Evolutionary conservation across 2,329 filamentous ascomycete species (phyloP).

Genomic region (Hirsutella thompsonii): DNA sequence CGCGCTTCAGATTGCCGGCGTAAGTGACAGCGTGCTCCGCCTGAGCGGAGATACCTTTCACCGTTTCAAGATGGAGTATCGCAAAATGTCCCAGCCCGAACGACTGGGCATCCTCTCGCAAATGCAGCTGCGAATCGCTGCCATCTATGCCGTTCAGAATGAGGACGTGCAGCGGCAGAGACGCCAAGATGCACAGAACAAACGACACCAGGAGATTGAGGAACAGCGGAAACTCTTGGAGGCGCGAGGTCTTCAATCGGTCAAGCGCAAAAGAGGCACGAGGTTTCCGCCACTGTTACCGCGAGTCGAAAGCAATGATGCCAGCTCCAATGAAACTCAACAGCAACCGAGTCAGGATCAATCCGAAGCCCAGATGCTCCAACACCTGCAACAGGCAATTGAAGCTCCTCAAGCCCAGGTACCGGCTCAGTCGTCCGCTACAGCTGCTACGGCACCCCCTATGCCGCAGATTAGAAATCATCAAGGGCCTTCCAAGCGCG

Average conservation of each 20-base stretch:
- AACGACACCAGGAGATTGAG: slow-evolving; percentile 24
- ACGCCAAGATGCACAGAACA: slow-evolving; percentile 24
- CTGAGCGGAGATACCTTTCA: slow-evolving; percentile 30
- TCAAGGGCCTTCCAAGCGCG: too few relatives aligned
- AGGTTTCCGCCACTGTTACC: background rate
- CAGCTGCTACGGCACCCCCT: too few relatives aligned
- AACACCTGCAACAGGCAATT: too few relatives aligned
- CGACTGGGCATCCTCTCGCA: slow-evolving; percentile 24
- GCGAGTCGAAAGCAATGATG: too few relatives aligned
- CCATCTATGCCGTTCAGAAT: slow-evolving; percentile 31
- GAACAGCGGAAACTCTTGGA: slow-evolving; percentile 15
- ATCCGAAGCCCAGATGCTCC: too few relatives aligned
- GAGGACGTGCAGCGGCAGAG: slow-evolving; percentile 27
- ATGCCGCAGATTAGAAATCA: too few relatives aligned
- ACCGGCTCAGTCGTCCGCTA: too few relatives aligned
- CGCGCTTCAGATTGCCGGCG: slow-evolving; percentile 25
- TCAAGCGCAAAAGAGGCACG: slow-evolving; percentile 3
- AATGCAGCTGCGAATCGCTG: slow-evolving; percentile 27
- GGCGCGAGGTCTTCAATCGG: slow-evolving; percentile 13
- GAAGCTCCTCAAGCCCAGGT: too few relatives aligned
- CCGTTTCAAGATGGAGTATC: slow-evolving; percentile 29
- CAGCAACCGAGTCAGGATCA: too few relatives aligned
- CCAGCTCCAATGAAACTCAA: too few relatives aligned
- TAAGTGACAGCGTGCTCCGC: slow-evolving; percentile 23
- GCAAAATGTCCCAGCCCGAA: slow-evolving; percentile 27